Evolutionary conservation across 2,329 filamentous ascomycete genomes (phyloP).

Genomic region (Aciculosporium take): DNA sequence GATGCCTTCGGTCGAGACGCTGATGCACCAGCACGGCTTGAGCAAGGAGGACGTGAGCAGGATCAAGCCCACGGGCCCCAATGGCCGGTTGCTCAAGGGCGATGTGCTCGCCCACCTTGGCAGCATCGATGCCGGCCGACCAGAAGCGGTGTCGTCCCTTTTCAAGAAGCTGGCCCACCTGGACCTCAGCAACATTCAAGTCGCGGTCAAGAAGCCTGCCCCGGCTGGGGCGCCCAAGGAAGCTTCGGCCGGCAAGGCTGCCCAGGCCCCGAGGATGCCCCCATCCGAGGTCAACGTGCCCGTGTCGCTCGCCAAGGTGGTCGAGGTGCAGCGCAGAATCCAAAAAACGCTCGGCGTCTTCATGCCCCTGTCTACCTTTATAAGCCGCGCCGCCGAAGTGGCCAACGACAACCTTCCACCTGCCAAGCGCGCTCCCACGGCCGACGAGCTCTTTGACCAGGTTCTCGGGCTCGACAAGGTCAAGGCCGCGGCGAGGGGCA

Average conservation of each 20-base stretch:
- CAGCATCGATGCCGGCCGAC: constrained; percentile 56
- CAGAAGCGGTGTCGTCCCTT: constrained; percentile 53
- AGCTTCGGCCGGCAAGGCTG: constrained; percentile 18
- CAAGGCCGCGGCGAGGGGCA: constrained; percentile 32
- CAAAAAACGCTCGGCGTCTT: constrained; percentile 63
- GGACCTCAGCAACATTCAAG: constrained; percentile 90
- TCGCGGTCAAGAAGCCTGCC: constrained; percentile 40
- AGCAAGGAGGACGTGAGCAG: constrained; percentile 60
- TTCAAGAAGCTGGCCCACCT: constrained; percentile 69
- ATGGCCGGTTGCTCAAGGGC: constrained; percentile 81
- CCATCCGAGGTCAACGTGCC: constrained; percentile 53
- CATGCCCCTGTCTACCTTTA: constrained; percentile 74
- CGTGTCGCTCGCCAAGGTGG: constrained; percentile 64
- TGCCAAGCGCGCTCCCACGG: constrained; percentile 44
- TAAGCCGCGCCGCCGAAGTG: constrained; percentile 68
- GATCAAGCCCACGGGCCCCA: constrained; percentile 78
- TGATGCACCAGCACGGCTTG: constrained; percentile 68
- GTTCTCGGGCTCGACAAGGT: constrained; percentile 55
- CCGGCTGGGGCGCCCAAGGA: constrained; percentile 22
- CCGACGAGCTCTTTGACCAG: constrained; percentile 79
- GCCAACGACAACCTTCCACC: constrained; percentile 80
- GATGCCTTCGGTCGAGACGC: constrained; percentile 68
- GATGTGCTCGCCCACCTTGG: constrained; percentile 88
- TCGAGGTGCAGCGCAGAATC: constrained; percentile 69
- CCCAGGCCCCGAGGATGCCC: constrained; percentile 29